Evolutionary conservation across 345 rosid species (phyloP).

Genomic region (Noccaea bulbosa): DNA sequence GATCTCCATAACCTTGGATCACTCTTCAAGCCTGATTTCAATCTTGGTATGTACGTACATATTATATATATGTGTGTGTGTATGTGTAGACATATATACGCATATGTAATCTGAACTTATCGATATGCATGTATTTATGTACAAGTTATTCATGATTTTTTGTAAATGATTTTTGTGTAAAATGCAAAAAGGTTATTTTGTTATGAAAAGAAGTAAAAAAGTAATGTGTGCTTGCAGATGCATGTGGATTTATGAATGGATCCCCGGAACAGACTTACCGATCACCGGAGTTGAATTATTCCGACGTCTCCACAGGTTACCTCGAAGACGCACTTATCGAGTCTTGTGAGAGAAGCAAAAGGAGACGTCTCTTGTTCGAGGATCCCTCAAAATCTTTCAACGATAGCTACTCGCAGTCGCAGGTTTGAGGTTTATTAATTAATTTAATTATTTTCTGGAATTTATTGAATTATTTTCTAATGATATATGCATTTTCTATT

Average conservation of each 20-base stretch:
- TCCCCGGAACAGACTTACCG: conserved; percentile 39
- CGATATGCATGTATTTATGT: conserved; percentile 9
- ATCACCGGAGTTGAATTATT: conserved; percentile 46
- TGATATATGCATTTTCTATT: neutral
- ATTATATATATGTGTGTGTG: neutral
- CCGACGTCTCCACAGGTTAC: conserved; percentile 84
- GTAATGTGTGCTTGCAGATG: conserved; percentile 26
- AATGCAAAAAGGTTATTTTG: neutral
- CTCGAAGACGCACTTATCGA: conserved; percentile 82
- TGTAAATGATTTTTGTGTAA: neutral
- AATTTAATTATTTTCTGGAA: neutral
- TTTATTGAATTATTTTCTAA: neutral
- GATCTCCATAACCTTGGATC: conserved; percentile 77
- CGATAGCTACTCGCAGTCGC: conserved; percentile 6
- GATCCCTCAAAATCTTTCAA: conserved; percentile 31
- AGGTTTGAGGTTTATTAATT: conserved; percentile 31
- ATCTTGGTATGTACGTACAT: conserved; percentile 50
- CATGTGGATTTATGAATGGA: conserved; percentile 54
- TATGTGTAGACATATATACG: conserved; percentile 1
- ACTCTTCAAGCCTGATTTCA: conserved; percentile 80
- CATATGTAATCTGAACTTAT: conserved; percentile 5
- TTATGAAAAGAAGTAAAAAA: neutral
- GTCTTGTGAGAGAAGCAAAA: conserved; percentile 67
- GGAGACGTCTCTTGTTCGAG: conserved; percentile 59
- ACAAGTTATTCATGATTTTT: neutral